phyloP scores from a whole-genome alignment of 495 filamentous ascomycete species.

The Talaromyces wortmannii region DNA sequence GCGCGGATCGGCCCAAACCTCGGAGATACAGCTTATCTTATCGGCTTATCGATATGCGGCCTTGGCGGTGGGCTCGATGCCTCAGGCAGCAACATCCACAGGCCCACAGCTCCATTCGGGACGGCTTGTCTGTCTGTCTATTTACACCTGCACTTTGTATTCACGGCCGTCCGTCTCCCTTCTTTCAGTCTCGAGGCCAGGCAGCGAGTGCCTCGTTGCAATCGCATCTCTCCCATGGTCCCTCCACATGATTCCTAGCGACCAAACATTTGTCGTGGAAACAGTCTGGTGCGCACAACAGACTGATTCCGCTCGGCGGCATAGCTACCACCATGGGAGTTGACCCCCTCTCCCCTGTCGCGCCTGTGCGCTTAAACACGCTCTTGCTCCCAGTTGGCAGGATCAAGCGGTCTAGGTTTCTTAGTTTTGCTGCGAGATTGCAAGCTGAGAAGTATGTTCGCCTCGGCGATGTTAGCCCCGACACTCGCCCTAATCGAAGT shows the following conservation, averaged over 20 bases:
- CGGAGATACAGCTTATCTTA: neutral
- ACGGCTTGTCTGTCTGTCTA: no score
- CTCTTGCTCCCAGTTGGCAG: constrained; percentile 79
- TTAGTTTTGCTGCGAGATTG: constrained; percentile 69
- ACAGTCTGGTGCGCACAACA: constrained; percentile 26
- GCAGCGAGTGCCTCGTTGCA: neutral
- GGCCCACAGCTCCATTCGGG: no score
- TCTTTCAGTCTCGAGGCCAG: neutral
- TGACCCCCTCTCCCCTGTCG: constrained; percentile 79
- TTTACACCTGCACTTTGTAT: neutral
- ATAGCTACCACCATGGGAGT: constrained; percentile 62
- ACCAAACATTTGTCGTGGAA: constrained; percentile 20
- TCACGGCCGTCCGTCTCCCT: neutral
- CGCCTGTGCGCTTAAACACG: constrained; percentile 80
- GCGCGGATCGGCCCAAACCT: neutral
- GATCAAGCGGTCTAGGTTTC: constrained; percentile 76
- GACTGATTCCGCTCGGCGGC: constrained; percentile 20
- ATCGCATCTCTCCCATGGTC: neutral
- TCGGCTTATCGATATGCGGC: neutral
- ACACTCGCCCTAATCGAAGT: constrained; percentile 85
- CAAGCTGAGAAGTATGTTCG: constrained; percentile 76
- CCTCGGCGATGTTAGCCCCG: constrained; percentile 85
- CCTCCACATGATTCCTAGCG: constrained; percentile 18
- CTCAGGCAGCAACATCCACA: constrained; percentile 2
- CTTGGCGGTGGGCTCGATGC: neutral